Evolutionary conservation across 2,329 filamentous ascomycete genomes (phyloP).

Genomic region (Fusarium oligoseptatum): DNA sequence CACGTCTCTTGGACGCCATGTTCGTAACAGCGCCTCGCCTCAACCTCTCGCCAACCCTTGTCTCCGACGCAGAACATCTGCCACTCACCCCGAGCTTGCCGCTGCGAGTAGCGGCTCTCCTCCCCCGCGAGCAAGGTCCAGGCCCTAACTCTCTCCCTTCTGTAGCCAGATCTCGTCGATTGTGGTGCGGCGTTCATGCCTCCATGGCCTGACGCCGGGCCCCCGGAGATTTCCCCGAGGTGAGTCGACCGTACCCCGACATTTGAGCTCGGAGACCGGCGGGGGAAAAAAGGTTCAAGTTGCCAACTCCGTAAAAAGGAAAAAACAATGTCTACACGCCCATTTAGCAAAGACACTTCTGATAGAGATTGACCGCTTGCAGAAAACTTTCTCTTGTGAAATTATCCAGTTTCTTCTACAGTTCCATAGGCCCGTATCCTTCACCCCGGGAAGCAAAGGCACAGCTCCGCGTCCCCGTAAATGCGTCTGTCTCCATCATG

Average conservation of each 20-base stretch:
- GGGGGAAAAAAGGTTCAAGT: constrained; percentile 25
- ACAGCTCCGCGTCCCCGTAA: constrained; percentile 33
- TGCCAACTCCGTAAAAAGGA: not conserved
- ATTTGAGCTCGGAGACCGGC: constrained; percentile 42
- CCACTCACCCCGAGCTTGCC: constrained; percentile 10
- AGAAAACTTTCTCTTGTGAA: not conserved
- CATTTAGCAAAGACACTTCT: not conserved
- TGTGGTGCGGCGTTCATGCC: constrained; percentile 19
- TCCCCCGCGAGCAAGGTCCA: constrained; percentile 1
- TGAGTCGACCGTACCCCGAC: constrained; percentile 38
- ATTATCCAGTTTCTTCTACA: not conserved
- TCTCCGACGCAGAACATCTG: constrained; percentile 7
- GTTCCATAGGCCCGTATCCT: constrained; percentile 15
- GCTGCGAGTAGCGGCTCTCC: not conserved
- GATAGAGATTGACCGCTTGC: constrained; percentile 6
- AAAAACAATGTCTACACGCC: not conserved
- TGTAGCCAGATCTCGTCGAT: constrained; percentile 1
- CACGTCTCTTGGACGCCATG: not conserved
- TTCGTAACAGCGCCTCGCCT: not conserved
- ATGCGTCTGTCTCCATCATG: constrained; percentile 32
- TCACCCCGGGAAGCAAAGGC: constrained; percentile 4
- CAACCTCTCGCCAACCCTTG: constrained; percentile 17
- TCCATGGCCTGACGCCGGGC: constrained; percentile 23
- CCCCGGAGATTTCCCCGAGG: constrained; percentile 33
- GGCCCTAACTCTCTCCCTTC: not conserved